Conservation (phyloP, 495 filamentous ascomycete genomes). For the Lasiosphaeria hispida region DNA sequence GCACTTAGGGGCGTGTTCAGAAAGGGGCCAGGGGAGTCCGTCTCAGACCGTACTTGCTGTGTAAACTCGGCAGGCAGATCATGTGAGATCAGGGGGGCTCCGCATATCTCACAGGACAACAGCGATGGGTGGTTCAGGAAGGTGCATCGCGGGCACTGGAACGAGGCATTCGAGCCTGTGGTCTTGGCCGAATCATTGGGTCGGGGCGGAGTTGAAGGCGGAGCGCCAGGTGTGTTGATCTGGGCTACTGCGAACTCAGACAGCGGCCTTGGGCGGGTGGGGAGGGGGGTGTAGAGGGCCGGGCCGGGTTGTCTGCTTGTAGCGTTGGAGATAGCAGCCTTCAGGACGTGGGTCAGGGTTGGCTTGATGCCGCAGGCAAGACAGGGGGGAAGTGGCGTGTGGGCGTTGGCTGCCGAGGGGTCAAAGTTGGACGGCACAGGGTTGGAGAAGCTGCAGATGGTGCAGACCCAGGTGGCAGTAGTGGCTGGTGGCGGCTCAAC, state of each 20-base stretch:
- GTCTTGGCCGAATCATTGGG: conserved; percentile 5
- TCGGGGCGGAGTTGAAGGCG: neutral
- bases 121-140: conserved; percentile 92
- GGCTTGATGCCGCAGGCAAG: conserved; percentile 93
- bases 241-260: conserved; percentile 17
- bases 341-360: conserved; percentile 72
- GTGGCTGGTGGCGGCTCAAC: conserved; percentile 49
- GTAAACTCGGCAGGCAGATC: conserved; percentile 45
- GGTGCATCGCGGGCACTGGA: conserved; percentile 86
- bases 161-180: conserved; percentile 39
- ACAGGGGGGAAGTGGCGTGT: conserved; percentile 80
- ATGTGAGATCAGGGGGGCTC: conserved; percentile 65
- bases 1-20: conserved; percentile 37
- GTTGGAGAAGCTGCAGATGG: conserved; percentile 97
- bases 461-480: conserved; percentile 92
- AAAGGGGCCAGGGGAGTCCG: conserved; percentile 70
- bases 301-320: conserved; percentile 47
- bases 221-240: neutral
- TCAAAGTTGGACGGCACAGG: conserved; percentile 92
- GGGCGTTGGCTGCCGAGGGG: conserved; percentile 66
- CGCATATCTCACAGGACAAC: conserved; percentile 85
- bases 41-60: conserved; percentile 53
- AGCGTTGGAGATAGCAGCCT: conserved; percentile 74
- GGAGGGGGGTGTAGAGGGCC: conserved; percentile 28
- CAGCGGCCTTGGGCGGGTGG: conserved; percentile 23